Evolutionary conservation across 495 filamentous ascomycete genomes (phyloP).

Genomic region (Xylaria telfairii): DNA sequence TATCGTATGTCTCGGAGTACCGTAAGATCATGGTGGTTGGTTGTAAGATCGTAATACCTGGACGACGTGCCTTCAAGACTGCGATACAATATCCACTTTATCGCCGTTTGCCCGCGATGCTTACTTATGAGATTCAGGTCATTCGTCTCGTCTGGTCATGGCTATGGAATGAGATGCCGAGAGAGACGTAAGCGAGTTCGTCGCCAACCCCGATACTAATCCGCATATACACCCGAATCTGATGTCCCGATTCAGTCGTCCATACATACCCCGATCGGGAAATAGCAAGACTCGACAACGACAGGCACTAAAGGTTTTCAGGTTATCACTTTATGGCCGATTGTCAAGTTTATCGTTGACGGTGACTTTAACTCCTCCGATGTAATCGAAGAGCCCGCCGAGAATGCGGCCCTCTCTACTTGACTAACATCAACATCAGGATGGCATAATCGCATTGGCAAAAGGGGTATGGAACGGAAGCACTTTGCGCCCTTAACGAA

Average conservation of each 20-base stretch:
- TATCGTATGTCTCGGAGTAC: not conserved
- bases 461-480: not conserved
- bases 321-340: not conserved
- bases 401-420: not conserved
- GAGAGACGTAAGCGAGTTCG: not conserved
- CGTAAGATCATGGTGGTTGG: not conserved
- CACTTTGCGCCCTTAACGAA: not conserved
- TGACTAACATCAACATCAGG: not conserved
- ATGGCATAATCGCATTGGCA: not conserved
- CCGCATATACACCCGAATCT: not conserved
- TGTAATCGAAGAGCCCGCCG: not conserved
- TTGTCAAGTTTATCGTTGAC: not conserved
- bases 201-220: not conserved
- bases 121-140: not conserved
- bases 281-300: not conserved
- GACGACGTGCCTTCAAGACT: not conserved
- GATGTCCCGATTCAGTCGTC: not conserved
- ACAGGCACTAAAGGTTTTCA: not conserved
- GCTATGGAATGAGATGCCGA: slow-evolving; percentile 7
- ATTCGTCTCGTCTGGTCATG: not conserved
- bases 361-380: not conserved
- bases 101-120: not conserved
- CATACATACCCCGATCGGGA: not conserved
- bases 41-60: not conserved
- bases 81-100: not conserved